Evolutionary conservation across 2,329 filamentous ascomycete species (phyloP), one percentile per base, ranked within the genome.

Genomic region (Aspergillus sp.): DNA sequence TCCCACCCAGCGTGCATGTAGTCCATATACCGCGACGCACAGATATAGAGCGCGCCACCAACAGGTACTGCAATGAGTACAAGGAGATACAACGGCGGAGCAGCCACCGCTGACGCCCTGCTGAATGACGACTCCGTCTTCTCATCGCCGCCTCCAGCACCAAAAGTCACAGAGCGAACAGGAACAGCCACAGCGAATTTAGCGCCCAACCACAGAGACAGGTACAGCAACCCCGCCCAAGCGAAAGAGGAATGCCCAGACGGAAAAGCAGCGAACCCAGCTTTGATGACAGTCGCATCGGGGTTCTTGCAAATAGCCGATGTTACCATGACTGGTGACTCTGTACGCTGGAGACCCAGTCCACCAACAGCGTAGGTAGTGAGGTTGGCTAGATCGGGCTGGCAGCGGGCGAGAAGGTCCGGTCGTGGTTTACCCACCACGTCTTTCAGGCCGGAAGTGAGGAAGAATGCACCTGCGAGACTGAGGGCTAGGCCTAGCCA

Each of bases 1-100:
- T 55, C 39, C 53, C 53, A 55, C 19, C 53, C 53, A 13, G 53
- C 53, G 39, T 55, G 53, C 53, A 55, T 55, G 3, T 55, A 55
- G 23, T 55, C 53, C 53, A 55, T 55, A 28, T 55, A 55, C 15
- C 53, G 23, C 4, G 38, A n/a, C 19, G 36, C 53, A 28, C 36
- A 55, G 38, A 55, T 55, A 25, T 55, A 55, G 5, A 55, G 23
- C 2, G 53, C 38, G 15, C 38, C 53, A 5, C 48, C 48, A 13
- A 51, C 12, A 4, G 48, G 48, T 9, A 51, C 25, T 2, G 48
- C 41, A n/a, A 43, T 13, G 21, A 43, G 17, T 10, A 43, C 41
- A 17, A 43, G 41, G 1, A 43, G 41, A 43, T 43, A 43, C 41
- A 43, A 10, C 7, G 41, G 41, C 41, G 41, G 41, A 21, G 41